A percentile compares a stretch with the other conserved stretches of the same genome.
phyloP scores from a whole-genome alignment of 2,329 filamentous ascomycete species.

The Colletotrichum sp. region DNA sequence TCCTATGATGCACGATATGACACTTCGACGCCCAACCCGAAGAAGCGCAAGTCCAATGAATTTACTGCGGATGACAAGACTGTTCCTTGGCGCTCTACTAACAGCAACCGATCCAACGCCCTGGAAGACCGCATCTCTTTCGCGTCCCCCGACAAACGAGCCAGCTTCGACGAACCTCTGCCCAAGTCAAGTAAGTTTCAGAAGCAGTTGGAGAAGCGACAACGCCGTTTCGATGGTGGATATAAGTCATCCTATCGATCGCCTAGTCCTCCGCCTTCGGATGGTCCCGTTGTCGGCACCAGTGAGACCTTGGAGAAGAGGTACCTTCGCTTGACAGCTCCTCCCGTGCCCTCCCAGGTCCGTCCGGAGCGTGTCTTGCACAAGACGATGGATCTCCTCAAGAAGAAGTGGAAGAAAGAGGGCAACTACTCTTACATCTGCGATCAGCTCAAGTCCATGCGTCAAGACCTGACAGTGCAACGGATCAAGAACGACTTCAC shows the following conservation, averaged over 20 bases:
- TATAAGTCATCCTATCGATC: constrained; percentile 63
- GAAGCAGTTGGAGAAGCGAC: constrained; percentile 85
- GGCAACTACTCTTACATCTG: constrained; percentile 97
- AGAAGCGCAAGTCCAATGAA: constrained; percentile 85
- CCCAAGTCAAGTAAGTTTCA: constrained; percentile 83
- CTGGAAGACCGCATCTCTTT: constrained; percentile 81
- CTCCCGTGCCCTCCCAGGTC: constrained; percentile 87
- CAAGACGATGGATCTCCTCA: constrained; percentile 85
- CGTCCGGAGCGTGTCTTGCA: constrained; percentile 82
- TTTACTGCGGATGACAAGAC: constrained; percentile 57
- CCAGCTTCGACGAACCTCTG: constrained; percentile 45
- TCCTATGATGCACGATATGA: constrained; percentile 26
- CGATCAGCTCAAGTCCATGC: constrained; percentile 98
- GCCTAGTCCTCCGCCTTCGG: constrained; percentile 60
- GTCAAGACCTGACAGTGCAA: constrained; percentile 97
- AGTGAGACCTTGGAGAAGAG: constrained; percentile 87
- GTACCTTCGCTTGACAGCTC: constrained; percentile 91
- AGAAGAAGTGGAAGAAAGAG: constrained; percentile 93
- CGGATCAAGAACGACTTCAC: constrained; percentile 97
- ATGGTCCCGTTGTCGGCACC: constrained; percentile 83
- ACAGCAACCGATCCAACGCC: constrained; percentile 45
- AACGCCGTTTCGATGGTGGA: constrained; percentile 80
- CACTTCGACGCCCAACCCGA: constrained; percentile 47
- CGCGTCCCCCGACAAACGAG: constrained; percentile 52
- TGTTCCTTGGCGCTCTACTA: constrained; percentile 80